Percentiles rank a stretch among this genome's conserved stretches.
phyloP scores from a whole-genome alignment of 116 monocot species.

The Posidonia oceanica region DNA sequence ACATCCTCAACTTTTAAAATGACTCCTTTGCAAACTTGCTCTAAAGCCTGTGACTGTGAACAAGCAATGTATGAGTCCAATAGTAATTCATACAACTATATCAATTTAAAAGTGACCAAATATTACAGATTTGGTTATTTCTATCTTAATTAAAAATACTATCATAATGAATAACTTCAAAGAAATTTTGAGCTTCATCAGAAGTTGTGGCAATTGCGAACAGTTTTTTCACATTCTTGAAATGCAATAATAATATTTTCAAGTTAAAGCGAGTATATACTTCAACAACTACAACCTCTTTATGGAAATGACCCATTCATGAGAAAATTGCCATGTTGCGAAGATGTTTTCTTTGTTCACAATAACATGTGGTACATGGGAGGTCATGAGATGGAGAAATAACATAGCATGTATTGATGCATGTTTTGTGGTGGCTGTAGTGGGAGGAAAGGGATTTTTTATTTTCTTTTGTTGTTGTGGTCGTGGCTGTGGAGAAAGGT shows the following conservation, averaged over 20 bases:
- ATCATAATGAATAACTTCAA: conserved; percentile 34
- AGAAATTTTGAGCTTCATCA: conserved; percentile 57
- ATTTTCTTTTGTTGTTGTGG: too few relatives aligned
- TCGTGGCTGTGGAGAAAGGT: too few relatives aligned
- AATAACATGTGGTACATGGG: too few relatives aligned
- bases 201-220: conserved; percentile 60
- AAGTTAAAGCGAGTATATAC: too few relatives aligned
- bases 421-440: too few relatives aligned
- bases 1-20: conserved; percentile 57
- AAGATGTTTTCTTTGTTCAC: too few relatives aligned
- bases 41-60: conserved; percentile 72
- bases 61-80: not conserved
- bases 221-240: conserved; percentile 48
- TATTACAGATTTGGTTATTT: not conserved
- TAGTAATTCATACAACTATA: not conserved
- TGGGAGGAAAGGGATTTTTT: too few relatives aligned
- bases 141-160: not conserved
- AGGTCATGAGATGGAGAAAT: too few relatives aligned
- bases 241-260: conserved; percentile 83
- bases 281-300: too few relatives aligned
- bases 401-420: too few relatives aligned
- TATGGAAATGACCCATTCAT: too few relatives aligned
- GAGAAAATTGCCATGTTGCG: too few relatives aligned
- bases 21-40: conserved; percentile 72
- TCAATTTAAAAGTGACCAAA: not conserved